These are phyloP conservation scores for Ascochyta pisi DNA, from an alignment of 2,329 filamentous ascomycete species.

Conservation along the genomic window DNA sequence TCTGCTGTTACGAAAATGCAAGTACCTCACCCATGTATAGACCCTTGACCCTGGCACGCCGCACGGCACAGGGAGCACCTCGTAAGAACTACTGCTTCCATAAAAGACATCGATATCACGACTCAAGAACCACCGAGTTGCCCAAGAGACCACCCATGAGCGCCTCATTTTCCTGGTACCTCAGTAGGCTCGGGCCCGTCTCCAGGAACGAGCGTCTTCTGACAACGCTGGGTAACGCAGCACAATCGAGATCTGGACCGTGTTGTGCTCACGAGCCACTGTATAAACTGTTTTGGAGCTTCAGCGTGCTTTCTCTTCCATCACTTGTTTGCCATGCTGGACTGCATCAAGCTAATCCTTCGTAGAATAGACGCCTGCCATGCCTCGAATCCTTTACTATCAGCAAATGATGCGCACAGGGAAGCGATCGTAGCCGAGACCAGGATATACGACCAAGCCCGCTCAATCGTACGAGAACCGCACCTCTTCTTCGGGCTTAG, in stretches of 20 bases:
- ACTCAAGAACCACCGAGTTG: constrained; percentile 11
- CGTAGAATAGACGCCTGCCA: constrained; percentile 51
- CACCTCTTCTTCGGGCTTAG: background rate
- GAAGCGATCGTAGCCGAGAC: constrained; percentile 72
- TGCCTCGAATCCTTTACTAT: constrained; percentile 52
- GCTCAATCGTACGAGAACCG: constrained; percentile 59
- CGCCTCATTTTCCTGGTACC: constrained; percentile 10
- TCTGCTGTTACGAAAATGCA: constrained; percentile 57
- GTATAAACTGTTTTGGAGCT: constrained; percentile 8
- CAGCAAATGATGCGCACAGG: constrained; percentile 57
- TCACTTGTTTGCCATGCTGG: constrained; percentile 18
- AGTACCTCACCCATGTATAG: constrained; percentile 38
- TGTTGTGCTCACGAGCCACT: constrained; percentile 3
- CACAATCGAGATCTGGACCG: constrained; percentile 5
- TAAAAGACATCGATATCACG: constrained; percentile 4
- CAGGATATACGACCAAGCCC: constrained; percentile 65
- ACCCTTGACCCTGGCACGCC: constrained; percentile 5
- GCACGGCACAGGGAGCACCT: constrained; percentile 20
- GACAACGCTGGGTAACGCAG: constrained; percentile 13
- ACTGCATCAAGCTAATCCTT: constrained; percentile 20
- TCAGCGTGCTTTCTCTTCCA: background rate
- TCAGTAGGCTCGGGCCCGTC: constrained; percentile 5
- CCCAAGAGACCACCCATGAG: constrained; percentile 7
- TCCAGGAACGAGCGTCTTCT: constrained; percentile 6
- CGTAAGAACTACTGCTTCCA: constrained; percentile 24